A percentile compares a stretch with the other conserved stretches of the same genome.
Conservation (phyloP, 345 rosid genomes). For the Sisymbrium irio region DNA sequence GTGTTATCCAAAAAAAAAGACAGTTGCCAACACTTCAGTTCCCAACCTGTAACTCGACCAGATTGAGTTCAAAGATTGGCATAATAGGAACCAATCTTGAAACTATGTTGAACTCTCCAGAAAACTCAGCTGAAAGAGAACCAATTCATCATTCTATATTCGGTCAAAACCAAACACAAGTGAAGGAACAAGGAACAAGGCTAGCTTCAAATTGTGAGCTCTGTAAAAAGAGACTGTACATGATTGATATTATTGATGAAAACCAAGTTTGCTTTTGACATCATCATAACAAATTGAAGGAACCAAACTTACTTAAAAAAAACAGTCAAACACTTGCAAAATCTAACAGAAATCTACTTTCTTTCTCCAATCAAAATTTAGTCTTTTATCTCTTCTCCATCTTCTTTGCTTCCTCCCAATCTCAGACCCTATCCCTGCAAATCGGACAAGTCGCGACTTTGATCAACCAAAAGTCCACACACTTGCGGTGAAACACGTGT, state of each 20-base stretch:
- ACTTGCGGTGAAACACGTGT: slow-evolving; percentile 72
- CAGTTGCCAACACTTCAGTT: not conserved
- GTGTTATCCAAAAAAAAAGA: not conserved
- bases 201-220: not conserved
- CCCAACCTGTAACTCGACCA: not conserved
- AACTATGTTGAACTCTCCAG: not conserved
- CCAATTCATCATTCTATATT: not conserved
- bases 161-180: not conserved
- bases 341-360: slow-evolving; percentile 21
- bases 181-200: not conserved
- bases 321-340: slow-evolving; percentile 9
- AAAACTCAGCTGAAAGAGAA: not conserved
- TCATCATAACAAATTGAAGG: not conserved
- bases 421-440: slow-evolving; percentile 54
- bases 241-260: slow-evolving; percentile 11
- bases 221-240: slow-evolving; percentile 13
- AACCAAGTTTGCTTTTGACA: slow-evolving; percentile 9
- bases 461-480: slow-evolving; percentile 80
- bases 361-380: slow-evolving; percentile 22
- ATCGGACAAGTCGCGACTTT: slow-evolving; percentile 71
- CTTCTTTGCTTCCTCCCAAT: slow-evolving; percentile 17
- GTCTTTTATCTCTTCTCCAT: slow-evolving; percentile 11
- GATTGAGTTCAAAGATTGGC: not conserved
- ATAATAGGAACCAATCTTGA: not conserved
- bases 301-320: not conserved